phyloP scores from a whole-genome alignment of 2,329 filamentous ascomycete genomes.

The Stagonosporopsis chrysanthemi region DNA sequence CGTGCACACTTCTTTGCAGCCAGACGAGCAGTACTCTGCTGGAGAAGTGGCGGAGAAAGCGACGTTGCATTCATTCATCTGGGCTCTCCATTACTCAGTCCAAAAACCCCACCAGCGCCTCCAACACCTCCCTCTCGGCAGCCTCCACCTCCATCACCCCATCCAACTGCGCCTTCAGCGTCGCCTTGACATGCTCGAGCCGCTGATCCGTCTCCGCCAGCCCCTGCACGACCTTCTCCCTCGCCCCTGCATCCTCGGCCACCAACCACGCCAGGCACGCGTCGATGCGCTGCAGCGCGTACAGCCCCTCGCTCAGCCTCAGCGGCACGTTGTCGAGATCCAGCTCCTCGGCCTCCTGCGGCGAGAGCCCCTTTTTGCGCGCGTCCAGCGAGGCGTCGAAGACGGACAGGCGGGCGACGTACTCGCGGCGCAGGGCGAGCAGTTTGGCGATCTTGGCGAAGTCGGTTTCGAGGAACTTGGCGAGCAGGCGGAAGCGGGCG shows the following conservation, averaged over 20 bases:
- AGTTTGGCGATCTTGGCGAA: slow-evolving; percentile 84
- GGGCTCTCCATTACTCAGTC: slow-evolving; percentile 10
- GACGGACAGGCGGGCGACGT: slow-evolving; percentile 66
- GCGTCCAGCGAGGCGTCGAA: slow-evolving; percentile 70
- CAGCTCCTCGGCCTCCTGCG: slow-evolving; percentile 67
- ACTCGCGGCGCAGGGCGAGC: slow-evolving; percentile 74
- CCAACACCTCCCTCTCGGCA: slow-evolving; percentile 70
- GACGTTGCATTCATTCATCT: too few species aligned
- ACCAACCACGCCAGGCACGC: slow-evolving; percentile 87
- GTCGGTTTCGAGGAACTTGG: slow-evolving; percentile 95
- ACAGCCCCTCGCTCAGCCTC: slow-evolving; percentile 83
- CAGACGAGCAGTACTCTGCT: too few species aligned
- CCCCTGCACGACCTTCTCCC: slow-evolving; percentile 66
- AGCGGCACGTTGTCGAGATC: slow-evolving; percentile 76
- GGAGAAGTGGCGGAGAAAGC: too few species aligned
- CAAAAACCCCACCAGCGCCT: slow-evolving; percentile 58
- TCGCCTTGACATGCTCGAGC: slow-evolving; percentile 68
- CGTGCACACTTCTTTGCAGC: too few species aligned
- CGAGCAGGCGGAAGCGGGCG: slow-evolving; percentile 80
- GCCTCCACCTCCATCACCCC: slow-evolving; percentile 62
- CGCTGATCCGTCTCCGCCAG: slow-evolving; percentile 74
- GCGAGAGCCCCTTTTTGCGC: slow-evolving; percentile 62
- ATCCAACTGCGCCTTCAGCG: slow-evolving; percentile 73
- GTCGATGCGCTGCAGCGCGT: slow-evolving; percentile 82
- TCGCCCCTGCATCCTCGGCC: slow-evolving; percentile 84